phyloP scores from a whole-genome alignment of 225 moss, liverwort and hornwort genomes.

The Marchantia paleacea region DNA sequence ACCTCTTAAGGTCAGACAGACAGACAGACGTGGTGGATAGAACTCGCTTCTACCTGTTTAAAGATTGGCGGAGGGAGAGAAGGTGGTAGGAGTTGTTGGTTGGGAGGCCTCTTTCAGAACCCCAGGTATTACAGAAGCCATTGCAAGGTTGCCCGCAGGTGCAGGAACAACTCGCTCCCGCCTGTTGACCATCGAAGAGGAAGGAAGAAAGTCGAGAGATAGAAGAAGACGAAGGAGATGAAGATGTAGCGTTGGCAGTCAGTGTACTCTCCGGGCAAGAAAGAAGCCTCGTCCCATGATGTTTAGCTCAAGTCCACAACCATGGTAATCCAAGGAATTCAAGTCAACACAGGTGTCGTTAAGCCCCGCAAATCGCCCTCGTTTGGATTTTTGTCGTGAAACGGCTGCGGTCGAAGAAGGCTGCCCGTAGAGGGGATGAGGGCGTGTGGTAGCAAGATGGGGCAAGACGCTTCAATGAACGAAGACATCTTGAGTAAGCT shows the following conservation, averaged over 20 bases:
- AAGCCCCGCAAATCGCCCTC: not conserved
- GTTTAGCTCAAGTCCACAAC: not conserved
- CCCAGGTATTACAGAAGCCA: constrained; percentile 7
- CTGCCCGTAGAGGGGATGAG: constrained; percentile 9
- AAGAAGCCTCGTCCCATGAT: not conserved
- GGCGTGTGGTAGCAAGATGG: constrained; percentile 10
- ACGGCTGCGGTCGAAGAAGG: not conserved
- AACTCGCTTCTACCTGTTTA: not conserved
- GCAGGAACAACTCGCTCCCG: constrained; percentile 5
- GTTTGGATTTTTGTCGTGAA: not conserved
- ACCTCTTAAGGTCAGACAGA: not conserved
- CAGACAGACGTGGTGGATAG: not conserved
- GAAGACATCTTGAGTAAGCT: constrained; percentile 52
- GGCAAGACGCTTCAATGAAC: constrained; percentile 35
- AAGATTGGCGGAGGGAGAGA: constrained; percentile 8
- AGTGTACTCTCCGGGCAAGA: not conserved
- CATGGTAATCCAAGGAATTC: constrained; percentile 3
- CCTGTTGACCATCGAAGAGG: constrained; percentile 7
- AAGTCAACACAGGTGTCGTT: not conserved
- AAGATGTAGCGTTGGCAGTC: not conserved
- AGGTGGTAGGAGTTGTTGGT: not conserved
- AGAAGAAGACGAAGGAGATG: constrained; percentile 8
- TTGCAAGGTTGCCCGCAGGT: not conserved
- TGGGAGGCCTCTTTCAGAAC: not conserved
- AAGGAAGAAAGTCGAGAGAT: not conserved